Evolutionary conservation across 2,329 filamentous ascomycete species (phyloP).

Genomic region (Xylaria sp.): DNA sequence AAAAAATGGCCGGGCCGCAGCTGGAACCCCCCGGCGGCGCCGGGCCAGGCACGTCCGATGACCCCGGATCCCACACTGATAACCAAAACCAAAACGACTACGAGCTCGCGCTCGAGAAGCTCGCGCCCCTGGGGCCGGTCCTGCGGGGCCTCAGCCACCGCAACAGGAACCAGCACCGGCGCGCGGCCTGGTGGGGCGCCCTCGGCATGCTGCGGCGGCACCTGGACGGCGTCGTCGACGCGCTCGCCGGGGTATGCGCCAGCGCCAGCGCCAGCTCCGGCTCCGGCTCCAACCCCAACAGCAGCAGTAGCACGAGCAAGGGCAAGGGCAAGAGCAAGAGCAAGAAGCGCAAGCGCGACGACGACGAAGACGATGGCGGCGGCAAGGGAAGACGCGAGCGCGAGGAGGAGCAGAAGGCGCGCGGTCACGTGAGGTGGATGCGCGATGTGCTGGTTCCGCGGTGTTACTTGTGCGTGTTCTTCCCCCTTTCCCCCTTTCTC

Average conservation of each 20-base stretch:
- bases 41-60: neutral
- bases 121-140: slow-evolving; percentile 46
- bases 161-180: slow-evolving; percentile 89
- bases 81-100: slow-evolving; percentile 7
- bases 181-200: slow-evolving; percentile 77
- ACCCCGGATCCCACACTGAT: neutral
- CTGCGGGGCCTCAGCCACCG: slow-evolving; percentile 77
- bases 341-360: slow-evolving; percentile 45
- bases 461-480: slow-evolving; percentile 48
- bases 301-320: slow-evolving; percentile 7
- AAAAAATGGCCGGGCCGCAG: no score
- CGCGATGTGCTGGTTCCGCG: slow-evolving; percentile 43
- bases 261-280: slow-evolving; percentile 1
- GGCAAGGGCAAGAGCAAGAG: slow-evolving; percentile 36
- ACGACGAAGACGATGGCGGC: slow-evolving; percentile 7
- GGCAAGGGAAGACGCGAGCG: no score
- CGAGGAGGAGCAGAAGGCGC: slow-evolving; percentile 14
- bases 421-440: slow-evolving; percentile 43
- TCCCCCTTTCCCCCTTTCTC: slow-evolving; percentile 1
- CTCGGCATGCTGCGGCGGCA: slow-evolving; percentile 73
- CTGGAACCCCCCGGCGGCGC: no score
- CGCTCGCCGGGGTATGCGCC: slow-evolving; percentile 36
- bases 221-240: slow-evolving; percentile 55
- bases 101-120: slow-evolving; percentile 28
- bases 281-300: slow-evolving; percentile 12